A percentile compares a stretch with the other conserved stretches of the same genome.
These are phyloP conservation scores for Ascosphaera apis DNA, from an alignment of 2,329 filamentous ascomycete genomes.

Conservation along the genomic window DNA sequence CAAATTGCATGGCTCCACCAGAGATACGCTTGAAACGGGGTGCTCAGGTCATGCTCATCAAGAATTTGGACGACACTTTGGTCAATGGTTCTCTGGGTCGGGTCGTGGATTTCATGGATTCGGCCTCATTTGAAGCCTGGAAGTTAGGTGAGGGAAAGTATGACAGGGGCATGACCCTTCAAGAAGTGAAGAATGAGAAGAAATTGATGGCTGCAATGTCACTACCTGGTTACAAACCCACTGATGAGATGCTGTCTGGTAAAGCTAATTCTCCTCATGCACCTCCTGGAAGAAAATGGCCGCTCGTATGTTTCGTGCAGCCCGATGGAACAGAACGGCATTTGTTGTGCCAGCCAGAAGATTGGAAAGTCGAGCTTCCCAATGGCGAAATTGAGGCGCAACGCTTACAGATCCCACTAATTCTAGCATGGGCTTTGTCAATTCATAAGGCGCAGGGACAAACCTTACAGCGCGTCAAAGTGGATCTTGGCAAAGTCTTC, in stretches of 20 bases:
- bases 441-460: conserved; percentile 98
- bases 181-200: conserved; percentile 27
- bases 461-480: conserved; percentile 79
- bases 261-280: conserved; percentile 7
- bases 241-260: conserved; percentile 24
- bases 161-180: background rate
- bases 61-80: conserved; percentile 82
- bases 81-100: conserved; percentile 89
- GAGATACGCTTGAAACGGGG: conserved; percentile 63
- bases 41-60: conserved; percentile 98
- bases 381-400: conserved; percentile 84
- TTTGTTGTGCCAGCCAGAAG: conserved; percentile 63
- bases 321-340: conserved; percentile 54
- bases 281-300: conserved; percentile 33
- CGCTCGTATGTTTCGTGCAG: conserved; percentile 62
- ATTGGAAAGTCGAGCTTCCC: conserved; percentile 94
- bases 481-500: conserved; percentile 77
- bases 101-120: conserved; percentile 58
- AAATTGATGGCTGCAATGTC: conserved; percentile 34
- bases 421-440: conserved; percentile 86
- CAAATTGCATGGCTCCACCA: conserved; percentile 84
- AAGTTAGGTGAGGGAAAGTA: conserved; percentile 7
- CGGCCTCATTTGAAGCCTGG: conserved; percentile 36
- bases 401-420: conserved; percentile 61
- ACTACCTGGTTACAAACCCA: conserved; percentile 14